Base-by-base conservation (phyloP, 352 stramenopile genomes). In the Pythium monospermum region DNA sequence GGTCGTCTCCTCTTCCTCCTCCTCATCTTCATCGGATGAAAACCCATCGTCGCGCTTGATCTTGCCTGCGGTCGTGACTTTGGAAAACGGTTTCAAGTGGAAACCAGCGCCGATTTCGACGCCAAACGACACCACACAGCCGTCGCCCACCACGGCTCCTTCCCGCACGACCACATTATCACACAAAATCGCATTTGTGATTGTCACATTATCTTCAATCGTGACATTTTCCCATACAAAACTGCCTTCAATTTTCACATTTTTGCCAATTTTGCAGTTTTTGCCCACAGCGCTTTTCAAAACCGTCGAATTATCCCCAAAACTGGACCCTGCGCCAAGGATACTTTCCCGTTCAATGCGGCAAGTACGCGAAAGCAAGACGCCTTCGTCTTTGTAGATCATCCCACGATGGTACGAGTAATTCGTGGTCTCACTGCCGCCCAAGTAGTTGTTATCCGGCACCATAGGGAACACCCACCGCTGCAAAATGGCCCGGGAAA, bases 401-500 rank as follows among this genome's bases (percentile, higher is more conserved):
- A 94, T 88, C 22, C 79, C 73, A 15, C 84, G 76, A 38, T 91
- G 56, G 38, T 92, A 89, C 38, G 64, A 59, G 54, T 94, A 96
- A 57, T 85, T 71, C n/a, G n/a, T n/a, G 3, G 82, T 82, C 30
- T 66, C 71, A 2, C 66, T 48, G 0, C 53, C 37, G 16, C 84
- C 78, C 2, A 93, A 49, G 33, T 87, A 85, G 59, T 96, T 96
- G 32, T 80, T 84, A 56, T 99, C 96, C 0, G 95, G 92, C 15
- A 98, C 95, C 47, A 98, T 80, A 4, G 96, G 95, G 64, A 98
- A 98, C 46, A 92, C 91, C 95, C 95, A 98, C 28, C 95, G 87
- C 63, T 91, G 78, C 22, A 99, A 65, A 45, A 99, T 87, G 45
- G 97, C 95, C 43, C 85, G 75, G 16, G 85, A 96, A 43, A 98